These are phyloP conservation scores for Colletotrichum echinochloae DNA, from an alignment of 2,329 filamentous ascomycete genomes.

Conservation along the genomic window DNA sequence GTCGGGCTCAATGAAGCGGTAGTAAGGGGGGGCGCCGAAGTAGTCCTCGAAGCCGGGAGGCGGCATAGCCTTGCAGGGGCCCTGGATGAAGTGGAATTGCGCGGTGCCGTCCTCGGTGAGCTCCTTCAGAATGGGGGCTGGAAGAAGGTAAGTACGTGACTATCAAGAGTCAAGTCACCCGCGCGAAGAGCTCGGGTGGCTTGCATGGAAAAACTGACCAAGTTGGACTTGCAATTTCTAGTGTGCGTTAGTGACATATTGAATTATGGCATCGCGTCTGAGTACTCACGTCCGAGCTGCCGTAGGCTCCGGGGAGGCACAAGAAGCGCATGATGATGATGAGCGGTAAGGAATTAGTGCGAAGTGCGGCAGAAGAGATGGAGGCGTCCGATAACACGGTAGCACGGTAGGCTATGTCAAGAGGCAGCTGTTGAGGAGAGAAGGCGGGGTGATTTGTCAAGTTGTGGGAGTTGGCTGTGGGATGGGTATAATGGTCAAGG, in stretches of 20 bases:
- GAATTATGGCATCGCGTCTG: slow-evolving; percentile 26
- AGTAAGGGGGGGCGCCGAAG: slow-evolving; percentile 67
- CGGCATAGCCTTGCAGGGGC: slow-evolving; percentile 61
- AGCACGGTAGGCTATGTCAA: background rate
- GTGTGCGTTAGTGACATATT: slow-evolving; percentile 29
- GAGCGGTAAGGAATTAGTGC: slow-evolving; percentile 13
- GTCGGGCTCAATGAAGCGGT: slow-evolving; percentile 65
- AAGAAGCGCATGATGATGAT: slow-evolving; percentile 61
- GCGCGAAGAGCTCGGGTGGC: slow-evolving; percentile 9
- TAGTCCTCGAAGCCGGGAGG: slow-evolving; percentile 67
- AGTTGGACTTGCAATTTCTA: slow-evolving; percentile 69
- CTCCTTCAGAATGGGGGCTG: slow-evolving; percentile 63
- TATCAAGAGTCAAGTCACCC: slow-evolving; percentile 11
- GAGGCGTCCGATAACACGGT: slow-evolving; percentile 9
- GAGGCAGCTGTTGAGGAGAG: slow-evolving; percentile 4
- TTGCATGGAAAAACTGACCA: slow-evolving; percentile 48
- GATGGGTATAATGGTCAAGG: background rate
- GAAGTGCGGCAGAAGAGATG: background rate
- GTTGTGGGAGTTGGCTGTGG: slow-evolving; percentile 1
- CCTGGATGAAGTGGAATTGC: slow-evolving; percentile 64
- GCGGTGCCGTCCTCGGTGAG: slow-evolving; percentile 59
- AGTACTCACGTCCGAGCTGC: slow-evolving; percentile 63
- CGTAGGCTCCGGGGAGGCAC: slow-evolving; percentile 69
- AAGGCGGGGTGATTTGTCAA: slow-evolving; percentile 1
- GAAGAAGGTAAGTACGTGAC: slow-evolving; percentile 37